A percentile compares a stretch with the other conserved stretches of the same genome.
Evolutionary conservation across 139 green algal species (phyloP).

Genomic region (Cymbomonas tetramitiformis): DNA sequence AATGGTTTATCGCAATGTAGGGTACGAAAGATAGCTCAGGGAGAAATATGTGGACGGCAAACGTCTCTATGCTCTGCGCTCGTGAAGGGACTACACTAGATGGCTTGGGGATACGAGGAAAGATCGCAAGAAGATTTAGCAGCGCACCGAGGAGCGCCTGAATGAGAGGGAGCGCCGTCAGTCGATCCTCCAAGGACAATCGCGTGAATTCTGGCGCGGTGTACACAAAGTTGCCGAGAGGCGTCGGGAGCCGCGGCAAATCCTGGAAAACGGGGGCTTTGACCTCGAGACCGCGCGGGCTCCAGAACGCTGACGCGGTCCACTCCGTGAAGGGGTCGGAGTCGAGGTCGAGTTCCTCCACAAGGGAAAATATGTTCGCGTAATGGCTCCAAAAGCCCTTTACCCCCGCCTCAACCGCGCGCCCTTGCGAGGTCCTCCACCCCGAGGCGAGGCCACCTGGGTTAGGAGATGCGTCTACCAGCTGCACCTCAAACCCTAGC

Average conservation of each 20-base stretch:
- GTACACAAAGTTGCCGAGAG: slow-evolving; percentile 26
- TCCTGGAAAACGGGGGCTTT: slow-evolving; percentile 25
- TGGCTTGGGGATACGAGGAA: too few relatives aligned
- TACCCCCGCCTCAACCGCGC: slow-evolving; percentile 26
- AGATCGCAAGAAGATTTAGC: too few relatives aligned
- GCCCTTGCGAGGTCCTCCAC: slow-evolving; percentile 10
- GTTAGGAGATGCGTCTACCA: slow-evolving; percentile 21
- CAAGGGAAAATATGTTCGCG: slow-evolving; percentile 26
- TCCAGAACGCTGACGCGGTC: slow-evolving; percentile 20
- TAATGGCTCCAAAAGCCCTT: slow-evolving; percentile 36
- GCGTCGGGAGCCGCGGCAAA: slow-evolving; percentile 28
- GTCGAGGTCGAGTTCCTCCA: slow-evolving; percentile 21
- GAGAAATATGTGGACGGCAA: too few relatives aligned
- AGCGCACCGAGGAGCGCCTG: not conserved
- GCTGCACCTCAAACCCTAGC: slow-evolving; percentile 17
- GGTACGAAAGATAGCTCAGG: too few relatives aligned
- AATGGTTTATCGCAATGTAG: too few relatives aligned
- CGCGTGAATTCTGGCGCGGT: slow-evolving; percentile 24
- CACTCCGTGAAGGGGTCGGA: slow-evolving; percentile 6
- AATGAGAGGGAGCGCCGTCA: not conserved
- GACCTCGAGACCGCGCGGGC: slow-evolving; percentile 8
- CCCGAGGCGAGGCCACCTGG: slow-evolving; percentile 21
- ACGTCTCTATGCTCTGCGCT: too few relatives aligned
- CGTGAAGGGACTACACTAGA: too few relatives aligned
- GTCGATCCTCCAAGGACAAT: not conserved